Conservation (phyloP, 1,284 basidiomycete species). For the Pholiota adiposa region DNA sequence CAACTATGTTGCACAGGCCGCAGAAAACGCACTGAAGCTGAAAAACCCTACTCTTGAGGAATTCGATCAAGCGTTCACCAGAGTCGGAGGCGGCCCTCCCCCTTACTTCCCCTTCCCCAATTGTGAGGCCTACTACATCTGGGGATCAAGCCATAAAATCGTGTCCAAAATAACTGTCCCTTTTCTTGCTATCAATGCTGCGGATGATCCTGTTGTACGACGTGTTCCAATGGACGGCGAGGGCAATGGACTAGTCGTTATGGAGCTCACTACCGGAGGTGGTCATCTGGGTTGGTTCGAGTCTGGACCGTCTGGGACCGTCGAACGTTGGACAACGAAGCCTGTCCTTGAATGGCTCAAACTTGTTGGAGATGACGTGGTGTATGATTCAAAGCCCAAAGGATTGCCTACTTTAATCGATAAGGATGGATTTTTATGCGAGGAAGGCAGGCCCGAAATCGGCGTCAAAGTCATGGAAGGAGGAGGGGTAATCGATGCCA, state of each 20-base stretch:
- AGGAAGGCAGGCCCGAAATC: slow-evolving; percentile 7
- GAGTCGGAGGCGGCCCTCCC: slow-evolving; percentile 76
- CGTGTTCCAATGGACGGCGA: slow-evolving; percentile 61
- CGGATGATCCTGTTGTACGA: slow-evolving; percentile 88
- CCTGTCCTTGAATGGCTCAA: slow-evolving; percentile 80
- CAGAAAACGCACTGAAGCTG: slow-evolving; percentile 46
- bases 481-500: slow-evolving; percentile 5
- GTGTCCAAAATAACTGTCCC: slow-evolving; percentile 66
- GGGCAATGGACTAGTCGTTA: slow-evolving; percentile 67
- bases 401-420: slow-evolving; percentile 7
- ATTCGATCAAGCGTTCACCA: slow-evolving; percentile 73
- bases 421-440: slow-evolving; percentile 7
- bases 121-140: slow-evolving; percentile 82
- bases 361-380: slow-evolving; percentile 57
- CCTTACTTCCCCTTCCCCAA: slow-evolving; percentile 79
- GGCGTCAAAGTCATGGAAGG: slow-evolving; percentile 9
- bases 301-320: slow-evolving; percentile 42
- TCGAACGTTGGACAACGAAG: slow-evolving; percentile 69
- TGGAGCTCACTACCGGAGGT: slow-evolving; percentile 77
- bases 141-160: slow-evolving; percentile 59
- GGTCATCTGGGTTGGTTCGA: slow-evolving; percentile 97
- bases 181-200: slow-evolving; percentile 84
- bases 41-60: slow-evolving; percentile 58
- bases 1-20: slow-evolving; percentile 51
- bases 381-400: slow-evolving; percentile 17